phyloP scores from a whole-genome alignment of 371 early-diverging fungal species.

The Rhizomucor miehei region DNA sequence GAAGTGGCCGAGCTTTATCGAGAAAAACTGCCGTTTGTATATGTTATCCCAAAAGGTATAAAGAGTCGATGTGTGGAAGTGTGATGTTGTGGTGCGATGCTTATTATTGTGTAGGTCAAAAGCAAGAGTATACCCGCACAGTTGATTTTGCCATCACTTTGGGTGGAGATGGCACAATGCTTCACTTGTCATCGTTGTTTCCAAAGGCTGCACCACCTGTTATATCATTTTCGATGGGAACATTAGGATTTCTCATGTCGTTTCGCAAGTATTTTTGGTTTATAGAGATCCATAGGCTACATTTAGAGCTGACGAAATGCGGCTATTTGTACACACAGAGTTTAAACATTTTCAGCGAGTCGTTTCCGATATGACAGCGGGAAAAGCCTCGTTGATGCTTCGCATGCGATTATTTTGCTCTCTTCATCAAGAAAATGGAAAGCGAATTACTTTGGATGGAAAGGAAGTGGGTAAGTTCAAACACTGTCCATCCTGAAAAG shows the following conservation, averaged over 20 bases:
- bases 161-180: constrained; percentile 96
- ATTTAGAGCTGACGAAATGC: not conserved
- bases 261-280: constrained; percentile 47
- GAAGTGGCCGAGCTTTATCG: constrained; percentile 56
- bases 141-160: constrained; percentile 90
- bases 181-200: constrained; percentile 86
- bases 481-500: not conserved
- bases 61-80: too few species aligned
- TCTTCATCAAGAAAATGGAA: constrained; percentile 53
- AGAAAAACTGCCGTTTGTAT: constrained; percentile 53
- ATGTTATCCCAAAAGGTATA: constrained; percentile 53
- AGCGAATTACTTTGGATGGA: constrained; percentile 42
- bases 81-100: too few species aligned
- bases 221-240: constrained; percentile 89
- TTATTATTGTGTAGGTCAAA: too few species aligned
- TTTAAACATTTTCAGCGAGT: constrained; percentile 60
- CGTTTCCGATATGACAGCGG: constrained; percentile 60
- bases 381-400: constrained; percentile 59
- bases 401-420: constrained; percentile 78
- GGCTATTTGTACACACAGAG: constrained; percentile 43
- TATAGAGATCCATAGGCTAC: not conserved
- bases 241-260: constrained; percentile 89
- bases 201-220: constrained; percentile 82
- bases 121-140: constrained; percentile 51
- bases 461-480: constrained; percentile 31